Conservation (phyloP, 495 filamentous ascomycete species). For the Patellaria atrata region DNA sequence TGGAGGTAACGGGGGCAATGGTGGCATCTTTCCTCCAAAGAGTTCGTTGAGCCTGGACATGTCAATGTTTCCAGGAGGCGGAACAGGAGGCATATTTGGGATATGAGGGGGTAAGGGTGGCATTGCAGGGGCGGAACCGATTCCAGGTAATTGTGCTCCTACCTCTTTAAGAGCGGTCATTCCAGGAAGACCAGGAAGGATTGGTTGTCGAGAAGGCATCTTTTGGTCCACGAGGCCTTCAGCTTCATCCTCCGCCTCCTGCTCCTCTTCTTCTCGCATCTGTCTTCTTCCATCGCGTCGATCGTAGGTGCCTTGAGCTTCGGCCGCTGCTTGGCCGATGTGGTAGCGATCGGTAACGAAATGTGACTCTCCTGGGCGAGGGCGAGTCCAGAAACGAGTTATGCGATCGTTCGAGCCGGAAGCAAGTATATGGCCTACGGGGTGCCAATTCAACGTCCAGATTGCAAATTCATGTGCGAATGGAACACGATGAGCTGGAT, state of each 20-base stretch:
- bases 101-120: constrained; percentile 20
- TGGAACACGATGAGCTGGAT: constrained; percentile 69
- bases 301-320: constrained; percentile 85
- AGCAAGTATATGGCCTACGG: constrained; percentile 87
- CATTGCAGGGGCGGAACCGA: constrained; percentile 34
- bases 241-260: constrained; percentile 81
- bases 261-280: constrained; percentile 81
- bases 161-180: constrained; percentile 25
- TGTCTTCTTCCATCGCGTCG: constrained; percentile 63
- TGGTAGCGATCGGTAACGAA: constrained; percentile 83
- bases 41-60: no score
- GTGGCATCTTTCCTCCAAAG: no score
- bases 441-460: constrained; percentile 96
- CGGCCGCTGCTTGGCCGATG: constrained; percentile 83
- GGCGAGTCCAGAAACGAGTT: constrained; percentile 87
- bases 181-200: constrained; percentile 27
- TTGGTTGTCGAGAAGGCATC: constrained; percentile 42
- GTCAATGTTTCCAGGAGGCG: constrained; percentile 11
- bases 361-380: constrained; percentile 70
- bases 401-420: constrained; percentile 97
- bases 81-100: constrained; percentile 16
- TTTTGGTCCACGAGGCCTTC: constrained; percentile 92
- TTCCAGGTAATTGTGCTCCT: constrained; percentile 33
- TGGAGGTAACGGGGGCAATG: constrained; percentile 3
- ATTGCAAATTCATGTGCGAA: constrained; percentile 88